Evolutionary conservation across 2,329 filamentous ascomycete genomes (phyloP), one percentile per base, ranked within the genome.

Genomic region (Penicillium sp.): DNA sequence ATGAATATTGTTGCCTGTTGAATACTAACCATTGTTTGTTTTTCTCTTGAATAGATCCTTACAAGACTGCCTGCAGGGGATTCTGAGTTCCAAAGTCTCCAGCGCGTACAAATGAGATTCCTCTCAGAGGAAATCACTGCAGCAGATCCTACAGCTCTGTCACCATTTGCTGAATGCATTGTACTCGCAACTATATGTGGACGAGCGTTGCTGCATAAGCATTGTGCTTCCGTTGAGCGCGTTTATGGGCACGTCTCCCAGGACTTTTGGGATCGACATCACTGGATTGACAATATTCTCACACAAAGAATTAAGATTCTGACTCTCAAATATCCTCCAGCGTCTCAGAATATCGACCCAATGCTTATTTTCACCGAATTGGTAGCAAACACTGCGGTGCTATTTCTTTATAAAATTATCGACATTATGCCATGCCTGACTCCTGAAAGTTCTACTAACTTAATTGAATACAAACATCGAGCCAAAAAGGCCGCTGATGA

Each of bases 21-120:
- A 8, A 5, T 8, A 49, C 14, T 33, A 16, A 49, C 28, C 18
- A 30, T 5, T 30, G n/a, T 30, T 30, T 47, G 43, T 20, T 23
- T 47, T 8, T 24, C 5, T 28, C 26, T 8, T 28, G 4, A 5
- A 20, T 6, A 55, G 52, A 55, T 71, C 30, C 58, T 51, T n/a
- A 73, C 70, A 9, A 66, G 71, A 16, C 65, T 74, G 4, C 73
- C 73, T 2, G 62, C 63, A 4, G 66, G 68, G 0, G 71, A 75
- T 23, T 52, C 62, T 3, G 65, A 68, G 6, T 75, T 74, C 47
- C 68, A 73, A 58, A 68, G 64, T 18, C 66, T 63, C 1, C 61
- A 67, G 14, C 66, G 63, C 5, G 56, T 65, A 3, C 24, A 55
- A 8, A 64, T 60, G 11, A 59, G 54, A 18, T 73, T 70, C 42